Base-by-base conservation (phyloP, 495 filamentous ascomycete species). In the Lichina pygmaea region DNA sequence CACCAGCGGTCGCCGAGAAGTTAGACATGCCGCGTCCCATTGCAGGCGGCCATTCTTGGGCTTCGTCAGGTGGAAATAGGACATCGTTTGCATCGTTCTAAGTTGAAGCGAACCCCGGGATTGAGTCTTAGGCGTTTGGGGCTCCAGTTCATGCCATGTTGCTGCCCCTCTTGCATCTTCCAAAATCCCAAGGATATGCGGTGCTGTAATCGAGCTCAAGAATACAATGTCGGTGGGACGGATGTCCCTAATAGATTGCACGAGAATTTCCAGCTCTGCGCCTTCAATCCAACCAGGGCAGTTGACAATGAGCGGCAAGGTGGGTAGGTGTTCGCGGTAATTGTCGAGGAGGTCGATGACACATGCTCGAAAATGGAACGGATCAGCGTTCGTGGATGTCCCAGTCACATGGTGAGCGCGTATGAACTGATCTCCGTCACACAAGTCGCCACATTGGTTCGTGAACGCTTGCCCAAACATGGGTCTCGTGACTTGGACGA, bases 281-380 rank as follows among this genome's bases (percentile, higher is more conserved):
- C 78, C 80, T 54, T 78, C 75, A 31, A 86, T 73, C 82, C 82
- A 89, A 16, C 81, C 81, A 2, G 81, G 74, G 10, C 75, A 78
- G 56, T 91, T 89, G 54, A 93, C 68, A 8, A 93, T 62, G 7
- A 93, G 63, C 3, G 79, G 77, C 44, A 60, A 64, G 43, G 61
- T 56, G 24, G 61, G 54, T 7, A 62, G 51, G 33, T 70, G 55
- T 6, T 54, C 53, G 16, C 65, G 67, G 55, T 85, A 86, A 34
- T 71, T 64, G 11, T 67, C 55, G 51, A 80, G 64, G 0, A 92
- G 70, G 50, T 89, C 75, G 44, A 72, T 62, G 8, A 66, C 71
- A 50, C 77, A 78, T 12, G 71, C 60, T 8, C 75, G 58, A 52
- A 81, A 92, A 50, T 85, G 67, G 8, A 69, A 66, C 5, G 80